Percentiles rank a stretch among this genome's conserved stretches.
These are phyloP conservation scores for Lathyrus aphaca DNA, from an alignment of 306 rosid species.

Conservation along the genomic window DNA sequence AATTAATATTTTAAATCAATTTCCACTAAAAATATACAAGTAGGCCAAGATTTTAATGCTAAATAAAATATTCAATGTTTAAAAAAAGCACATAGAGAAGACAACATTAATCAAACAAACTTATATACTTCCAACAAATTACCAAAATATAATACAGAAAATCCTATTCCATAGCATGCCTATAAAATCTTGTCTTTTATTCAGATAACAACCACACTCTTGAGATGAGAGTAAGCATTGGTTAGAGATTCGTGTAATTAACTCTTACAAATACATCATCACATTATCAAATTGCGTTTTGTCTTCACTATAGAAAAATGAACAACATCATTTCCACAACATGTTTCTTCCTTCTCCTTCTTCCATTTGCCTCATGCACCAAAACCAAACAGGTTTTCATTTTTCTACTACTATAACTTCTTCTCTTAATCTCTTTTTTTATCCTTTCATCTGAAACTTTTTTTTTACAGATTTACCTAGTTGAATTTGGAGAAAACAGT, in stretches of 20 bases:
- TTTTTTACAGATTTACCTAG: conserved; percentile 60
- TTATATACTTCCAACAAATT: neutral
- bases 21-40: too few species aligned
- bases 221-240: conserved; percentile 37
- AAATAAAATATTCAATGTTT: neutral
- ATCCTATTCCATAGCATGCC: conserved; percentile 8
- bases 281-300: conserved; percentile 22
- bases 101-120: neutral
- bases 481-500: conserved; percentile 57
- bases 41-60: too few species aligned
- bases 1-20: too few species aligned
- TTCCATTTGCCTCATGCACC: conserved; percentile 42
- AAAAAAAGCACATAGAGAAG: neutral
- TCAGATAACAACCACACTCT: conserved; percentile 2
- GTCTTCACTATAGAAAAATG: conserved; percentile 9
- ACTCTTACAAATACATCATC: conserved; percentile 31
- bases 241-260: conserved; percentile 36
- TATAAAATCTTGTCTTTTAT: conserved; percentile 34
- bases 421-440: neutral
- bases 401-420: neutral
- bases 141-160: neutral
- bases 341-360: conserved; percentile 26
- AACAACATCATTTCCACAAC: conserved; percentile 23
- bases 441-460: neutral
- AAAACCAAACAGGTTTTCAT: conserved; percentile 32